Percentiles rank a stretch among this genome's conserved stretches.
Conservation (phyloP, 2,329 filamentous ascomycete species). For the Cladophialophora exuberans region DNA sequence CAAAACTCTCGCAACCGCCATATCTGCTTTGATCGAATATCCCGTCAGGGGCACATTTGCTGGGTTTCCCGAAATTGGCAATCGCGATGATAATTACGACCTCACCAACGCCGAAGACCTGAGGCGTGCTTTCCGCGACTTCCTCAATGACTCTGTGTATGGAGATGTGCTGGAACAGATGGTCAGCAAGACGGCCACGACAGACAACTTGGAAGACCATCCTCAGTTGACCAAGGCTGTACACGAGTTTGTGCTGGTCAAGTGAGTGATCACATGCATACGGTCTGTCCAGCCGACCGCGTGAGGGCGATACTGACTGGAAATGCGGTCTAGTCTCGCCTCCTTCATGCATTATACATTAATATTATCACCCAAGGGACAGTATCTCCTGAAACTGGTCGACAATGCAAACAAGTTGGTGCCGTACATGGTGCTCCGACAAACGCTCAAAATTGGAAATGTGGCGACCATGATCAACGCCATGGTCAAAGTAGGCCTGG, state of each 20-base stretch:
- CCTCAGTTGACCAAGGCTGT: constrained; percentile 65
- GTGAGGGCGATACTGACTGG: constrained; percentile 2
- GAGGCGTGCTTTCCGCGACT: constrained; percentile 66
- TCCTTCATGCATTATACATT: constrained; percentile 75
- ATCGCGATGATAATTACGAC: constrained; percentile 56
- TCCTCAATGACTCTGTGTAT: constrained; percentile 68
- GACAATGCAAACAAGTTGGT: constrained; percentile 71
- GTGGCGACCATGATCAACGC: constrained; percentile 80
- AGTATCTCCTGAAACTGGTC: constrained; percentile 71
- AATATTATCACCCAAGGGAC: constrained; percentile 73
- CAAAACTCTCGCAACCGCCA: constrained; percentile 74
- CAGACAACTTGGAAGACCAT: constrained; percentile 66
- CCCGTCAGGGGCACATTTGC: constrained; percentile 68
- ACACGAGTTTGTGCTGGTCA: constrained; percentile 70
- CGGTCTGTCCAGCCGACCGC: background rate
- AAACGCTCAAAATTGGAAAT: constrained; percentile 76
- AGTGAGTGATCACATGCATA: constrained; percentile 54
- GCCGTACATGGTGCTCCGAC: constrained; percentile 71
- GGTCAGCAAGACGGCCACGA: constrained; percentile 63
- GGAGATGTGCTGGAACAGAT: constrained; percentile 68
- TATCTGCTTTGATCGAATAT: constrained; percentile 71
- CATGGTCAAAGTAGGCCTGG: constrained; percentile 71
- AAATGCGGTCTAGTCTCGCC: constrained; percentile 58
- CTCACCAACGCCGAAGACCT: constrained; percentile 63
- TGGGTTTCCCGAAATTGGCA: constrained; percentile 53